Conservation (phyloP, 2,329 filamentous ascomycete genomes). For the Diaporthe nobilis region DNA sequence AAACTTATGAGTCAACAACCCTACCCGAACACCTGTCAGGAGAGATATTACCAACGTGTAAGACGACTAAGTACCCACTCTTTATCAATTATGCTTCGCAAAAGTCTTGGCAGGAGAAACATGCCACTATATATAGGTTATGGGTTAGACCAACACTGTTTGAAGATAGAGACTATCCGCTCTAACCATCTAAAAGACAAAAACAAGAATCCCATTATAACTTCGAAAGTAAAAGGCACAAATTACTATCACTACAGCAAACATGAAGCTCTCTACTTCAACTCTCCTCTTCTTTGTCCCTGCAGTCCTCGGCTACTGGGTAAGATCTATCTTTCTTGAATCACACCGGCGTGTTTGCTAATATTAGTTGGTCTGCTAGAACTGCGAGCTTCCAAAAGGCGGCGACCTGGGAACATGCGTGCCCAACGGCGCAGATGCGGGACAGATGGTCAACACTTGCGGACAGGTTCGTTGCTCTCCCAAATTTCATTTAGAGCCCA, state of each 20-base stretch:
- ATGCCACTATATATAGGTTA: background rate
- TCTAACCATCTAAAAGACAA: background rate
- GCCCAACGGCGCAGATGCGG: background rate
- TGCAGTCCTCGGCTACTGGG: constrained; percentile 11
- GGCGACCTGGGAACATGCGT: background rate
- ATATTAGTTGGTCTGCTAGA: background rate
- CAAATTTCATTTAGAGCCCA: too few species aligned
- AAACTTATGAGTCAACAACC: constrained; percentile 4
- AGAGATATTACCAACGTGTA: background rate
- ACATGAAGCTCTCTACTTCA: background rate
- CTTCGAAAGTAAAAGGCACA: background rate
- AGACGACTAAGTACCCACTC: background rate
- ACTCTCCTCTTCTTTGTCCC: background rate
- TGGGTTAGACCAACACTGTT: too few species aligned
- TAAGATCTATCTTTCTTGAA: background rate
- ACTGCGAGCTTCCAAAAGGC: constrained; percentile 1
- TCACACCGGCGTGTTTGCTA: background rate
- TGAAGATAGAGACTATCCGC: background rate
- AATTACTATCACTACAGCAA: background rate
- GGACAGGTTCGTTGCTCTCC: background rate
- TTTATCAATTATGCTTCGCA: background rate
- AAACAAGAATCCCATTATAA: background rate
- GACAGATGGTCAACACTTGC: background rate
- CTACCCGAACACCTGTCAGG: background rate
- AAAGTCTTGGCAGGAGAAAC: constrained; percentile 10